Evolutionary conservation across 352 stramenopile species (phyloP).

Genomic region (Globisporangium iwayamae): DNA sequence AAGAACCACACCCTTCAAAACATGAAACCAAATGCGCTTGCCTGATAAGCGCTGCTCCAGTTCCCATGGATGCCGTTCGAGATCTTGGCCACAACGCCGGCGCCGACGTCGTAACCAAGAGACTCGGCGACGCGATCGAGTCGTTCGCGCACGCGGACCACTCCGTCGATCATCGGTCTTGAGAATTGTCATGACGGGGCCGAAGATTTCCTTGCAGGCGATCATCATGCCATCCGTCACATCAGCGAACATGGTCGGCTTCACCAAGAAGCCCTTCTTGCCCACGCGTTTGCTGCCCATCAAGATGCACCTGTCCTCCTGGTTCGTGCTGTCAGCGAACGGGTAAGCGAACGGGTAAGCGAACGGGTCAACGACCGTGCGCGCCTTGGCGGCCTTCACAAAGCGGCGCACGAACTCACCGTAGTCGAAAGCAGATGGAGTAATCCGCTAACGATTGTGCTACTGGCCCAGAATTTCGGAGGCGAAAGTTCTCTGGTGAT

Average conservation of each 20-base stretch:
- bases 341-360: conserved; percentile 68
- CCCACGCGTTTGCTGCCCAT: conserved; percentile 71
- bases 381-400: conserved; percentile 45
- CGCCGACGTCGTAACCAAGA: conserved; percentile 76
- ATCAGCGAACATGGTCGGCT: conserved; percentile 90
- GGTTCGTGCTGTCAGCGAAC: background rate
- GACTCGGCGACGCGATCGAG: conserved; percentile 18
- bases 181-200: conserved; percentile 87
- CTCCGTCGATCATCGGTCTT: conserved; percentile 89
- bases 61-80: conserved; percentile 59
- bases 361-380: conserved; percentile 67
- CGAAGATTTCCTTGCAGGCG: conserved; percentile 91
- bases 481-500: conserved; percentile 5
- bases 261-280: conserved; percentile 86
- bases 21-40: too few species aligned
- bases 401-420: conserved; percentile 79
- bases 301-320: conserved; percentile 81
- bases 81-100: conserved; percentile 89
- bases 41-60: background rate
- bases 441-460: background rate
- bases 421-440: conserved; percentile 24
- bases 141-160: conserved; percentile 83
- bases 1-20: too few species aligned
- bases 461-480: background rate
- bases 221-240: conserved; percentile 85